A percentile compares a stretch with the other conserved stretches of the same genome.
Evolutionary conservation across 768 basidiomycete species (phyloP).

Genomic region (Russula sp.): DNA sequence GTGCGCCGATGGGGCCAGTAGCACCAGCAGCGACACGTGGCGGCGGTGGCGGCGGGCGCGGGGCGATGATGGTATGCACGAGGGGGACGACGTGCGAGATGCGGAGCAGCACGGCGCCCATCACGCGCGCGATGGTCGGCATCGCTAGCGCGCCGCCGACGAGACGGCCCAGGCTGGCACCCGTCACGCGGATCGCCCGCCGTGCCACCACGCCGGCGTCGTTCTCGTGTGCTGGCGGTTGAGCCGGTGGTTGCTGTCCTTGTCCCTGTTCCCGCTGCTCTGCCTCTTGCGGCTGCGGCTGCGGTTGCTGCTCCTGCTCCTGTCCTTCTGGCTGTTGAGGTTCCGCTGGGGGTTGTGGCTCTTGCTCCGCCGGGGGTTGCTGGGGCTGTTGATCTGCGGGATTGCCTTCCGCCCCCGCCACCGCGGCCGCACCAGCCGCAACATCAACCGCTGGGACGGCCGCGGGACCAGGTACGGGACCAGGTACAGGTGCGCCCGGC

Average conservation of each 20-base stretch:
- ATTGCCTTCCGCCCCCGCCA: background rate
- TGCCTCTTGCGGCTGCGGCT: background rate
- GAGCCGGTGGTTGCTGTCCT: background rate
- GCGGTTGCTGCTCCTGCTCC: slow-evolving; percentile 1
- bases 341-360: background rate
- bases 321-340: background rate
- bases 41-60: background rate
- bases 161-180: slow-evolving; percentile 54
- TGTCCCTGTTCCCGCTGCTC: background rate
- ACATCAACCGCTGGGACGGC: background rate
- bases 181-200: slow-evolving; percentile 49
- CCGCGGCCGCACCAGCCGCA: background rate
- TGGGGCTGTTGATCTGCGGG: background rate
- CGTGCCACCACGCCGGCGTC: slow-evolving; percentile 44
- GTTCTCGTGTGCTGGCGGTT: slow-evolving; percentile 11
- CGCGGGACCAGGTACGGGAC: background rate
- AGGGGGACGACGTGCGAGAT: slow-evolving; percentile 41
- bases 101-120: slow-evolving; percentile 54
- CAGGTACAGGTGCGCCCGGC: background rate
- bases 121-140: slow-evolving; percentile 55
- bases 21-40: too few species aligned
- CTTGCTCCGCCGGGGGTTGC: background rate
- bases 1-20: background rate
- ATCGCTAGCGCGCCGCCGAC: slow-evolving; percentile 64
- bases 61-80: slow-evolving; percentile 29